Base-by-base conservation (phyloP, 1,284 basidiomycete genomes). In the Takashimella koratensis region DNA sequence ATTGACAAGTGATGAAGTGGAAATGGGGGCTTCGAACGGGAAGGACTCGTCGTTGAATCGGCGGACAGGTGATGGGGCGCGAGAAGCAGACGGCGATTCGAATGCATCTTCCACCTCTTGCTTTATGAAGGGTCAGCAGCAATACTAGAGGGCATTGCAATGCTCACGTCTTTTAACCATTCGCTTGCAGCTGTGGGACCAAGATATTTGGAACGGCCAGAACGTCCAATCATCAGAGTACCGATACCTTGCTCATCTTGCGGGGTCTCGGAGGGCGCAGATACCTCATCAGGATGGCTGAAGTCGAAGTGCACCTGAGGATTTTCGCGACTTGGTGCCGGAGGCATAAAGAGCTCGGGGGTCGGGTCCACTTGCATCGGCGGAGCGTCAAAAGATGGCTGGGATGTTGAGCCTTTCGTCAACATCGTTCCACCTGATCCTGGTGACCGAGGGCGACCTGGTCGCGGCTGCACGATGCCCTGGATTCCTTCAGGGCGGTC, bases 91-190 rank as follows among this genome's bases (percentile, higher is more conserved):
- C 25, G 45, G 12, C 2, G 36, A 22, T 3, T 44, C 24, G 8
- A 47, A 59, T 2, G 45, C 45, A 40, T 56, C 58, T 3, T 51
- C 45, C 24, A 56, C 41, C 25, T 60, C 62, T 60, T 62, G 60
- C 57, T 60, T 40, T 4, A 1, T 12, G 41, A 39, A 44, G 27
- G 48, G 36, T 46, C 30, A 40, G 45, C 4, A 2, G 24, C 21
- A 8, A 25, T 5, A 36, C 10, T 5, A 45, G 30, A 36, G 0
- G 3, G 11, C 16, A 21, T 25, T 39, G 12, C 21, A 8, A 16
- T 11, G 52, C 61, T 51, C 44, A 63, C 62, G 23, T 68, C 61
- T 40, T 66, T 66, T 27, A 68, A 26, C 66, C 66, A 68, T 52
- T 68, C 65, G n/a, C 56, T 63, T 1, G 58, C 65, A 0, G 65